Percentiles rank a stretch among this genome's conserved stretches.
Evolutionary conservation across 2,329 filamentous ascomycete genomes (phyloP).

Genomic region (Onygenales sp.): DNA sequence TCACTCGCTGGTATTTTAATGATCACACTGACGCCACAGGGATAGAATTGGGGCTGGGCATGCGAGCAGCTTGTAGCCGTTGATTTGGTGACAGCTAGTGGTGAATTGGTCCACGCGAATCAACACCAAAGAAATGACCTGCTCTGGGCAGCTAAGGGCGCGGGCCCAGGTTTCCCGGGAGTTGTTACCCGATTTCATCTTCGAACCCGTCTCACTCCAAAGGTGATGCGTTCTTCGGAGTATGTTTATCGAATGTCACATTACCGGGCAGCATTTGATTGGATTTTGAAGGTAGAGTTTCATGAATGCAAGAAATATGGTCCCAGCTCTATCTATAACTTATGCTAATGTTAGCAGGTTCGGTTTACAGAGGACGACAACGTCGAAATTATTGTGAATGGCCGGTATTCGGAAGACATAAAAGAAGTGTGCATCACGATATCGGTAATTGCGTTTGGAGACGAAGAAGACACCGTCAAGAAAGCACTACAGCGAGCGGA

Average conservation of each 20-base stretch:
- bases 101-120: not conserved
- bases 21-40: not conserved
- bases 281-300: slow-evolving; percentile 29
- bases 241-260: slow-evolving; percentile 41
- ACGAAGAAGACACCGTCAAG: not conserved
- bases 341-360: not conserved
- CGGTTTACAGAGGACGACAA: not conserved
- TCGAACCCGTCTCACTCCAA: slow-evolving; percentile 19
- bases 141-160: slow-evolving; percentile 42
- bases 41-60: not conserved
- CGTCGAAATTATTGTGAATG: not conserved
- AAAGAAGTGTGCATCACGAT: not conserved
- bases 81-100: not conserved
- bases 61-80: not conserved
- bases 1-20: not conserved
- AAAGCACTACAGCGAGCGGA: not conserved
- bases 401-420: not conserved
- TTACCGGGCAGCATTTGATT: slow-evolving; percentile 39
- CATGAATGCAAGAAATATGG: not conserved
- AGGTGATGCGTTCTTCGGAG: slow-evolving; percentile 23
- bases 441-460: not conserved
- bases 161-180: slow-evolving; percentile 44
- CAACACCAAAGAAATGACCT: slow-evolving; percentile 35
- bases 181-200: slow-evolving; percentile 45
- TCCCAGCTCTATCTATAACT: not conserved